These are phyloP conservation scores for Chaetomiaceae sp. DNA, from an alignment of 2,329 filamentous ascomycete genomes.

Conservation along the genomic window DNA sequence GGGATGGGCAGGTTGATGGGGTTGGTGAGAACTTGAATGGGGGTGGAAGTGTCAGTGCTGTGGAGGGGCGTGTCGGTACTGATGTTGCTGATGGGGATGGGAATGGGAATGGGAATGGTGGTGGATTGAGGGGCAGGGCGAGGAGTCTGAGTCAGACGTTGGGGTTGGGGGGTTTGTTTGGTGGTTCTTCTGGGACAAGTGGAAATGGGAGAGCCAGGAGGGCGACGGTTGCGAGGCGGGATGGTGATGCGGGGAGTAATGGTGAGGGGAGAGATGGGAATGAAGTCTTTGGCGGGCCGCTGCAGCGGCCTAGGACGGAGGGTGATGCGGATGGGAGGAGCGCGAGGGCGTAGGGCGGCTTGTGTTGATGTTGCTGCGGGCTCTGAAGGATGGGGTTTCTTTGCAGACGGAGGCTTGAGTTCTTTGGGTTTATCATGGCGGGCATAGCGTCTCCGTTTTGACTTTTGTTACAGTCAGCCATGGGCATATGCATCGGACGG, in stretches of 20 bases:
- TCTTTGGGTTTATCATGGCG: background rate
- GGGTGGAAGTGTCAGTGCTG: conserved; percentile 16
- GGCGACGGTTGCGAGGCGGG: background rate
- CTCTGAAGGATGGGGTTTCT: background rate
- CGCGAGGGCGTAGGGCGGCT: too few relatives aligned
- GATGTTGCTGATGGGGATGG: background rate
- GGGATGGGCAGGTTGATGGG: conserved; percentile 8
- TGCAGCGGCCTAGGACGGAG: background rate
- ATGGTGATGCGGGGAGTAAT: background rate
- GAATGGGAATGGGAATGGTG: background rate
- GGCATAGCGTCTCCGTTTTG: background rate
- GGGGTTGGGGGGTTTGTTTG: conserved; percentile 27
- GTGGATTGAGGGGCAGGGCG: conserved; percentile 32
- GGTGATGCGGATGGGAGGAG: background rate
- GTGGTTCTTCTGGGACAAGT: background rate
- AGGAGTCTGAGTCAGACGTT: conserved; percentile 39
- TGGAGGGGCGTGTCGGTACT: conserved; percentile 3
- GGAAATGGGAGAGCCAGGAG: background rate
- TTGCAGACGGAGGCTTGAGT: background rate
- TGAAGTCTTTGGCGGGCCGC: background rate
- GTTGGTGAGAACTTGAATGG: background rate
- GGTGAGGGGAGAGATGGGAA: background rate
- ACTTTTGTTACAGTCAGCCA: background rate
- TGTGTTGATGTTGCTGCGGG: background rate
- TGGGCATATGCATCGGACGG: conserved; percentile 7